Base-by-base conservation (phyloP, 495 filamentous ascomycete genomes). In the Parathielavia appendiculata region DNA sequence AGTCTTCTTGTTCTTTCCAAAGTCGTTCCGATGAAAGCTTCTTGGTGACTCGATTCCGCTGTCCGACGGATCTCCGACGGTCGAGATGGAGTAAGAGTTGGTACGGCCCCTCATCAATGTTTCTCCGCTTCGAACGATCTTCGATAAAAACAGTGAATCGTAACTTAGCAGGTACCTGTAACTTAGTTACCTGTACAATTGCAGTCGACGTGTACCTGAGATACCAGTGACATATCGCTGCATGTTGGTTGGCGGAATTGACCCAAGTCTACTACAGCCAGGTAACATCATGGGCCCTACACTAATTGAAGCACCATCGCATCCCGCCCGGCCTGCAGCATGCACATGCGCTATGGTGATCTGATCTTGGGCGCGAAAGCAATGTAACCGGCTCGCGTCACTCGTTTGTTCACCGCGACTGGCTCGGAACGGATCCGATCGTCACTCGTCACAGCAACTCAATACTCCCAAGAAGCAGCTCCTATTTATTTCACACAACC, bases 311-410 rank as follows among this genome's bases (percentile, higher is more conserved):
- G 23, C 52, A 46, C 39, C 40, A 34, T 44, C 51, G 30, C 19
- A 9, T 23, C n/a, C n/a, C n/a, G 20, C 14, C 30, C 30, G 40
- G 26, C 41, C 53, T 56, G 53, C 53, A 51, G 45, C 22, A n/a
- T 39, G 49, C 49, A 39, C 17, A 51, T 39, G 49, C 34, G 14
- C 49, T 7, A 4, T 23, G 34, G 22, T 39, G 34, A 23, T 51
- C 7, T 51, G 49, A 54, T 54, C 20, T 6, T 7, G 26, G 26
- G 26, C 26, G 26, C 26, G 26, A 30, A 30, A 14, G 8, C 20
- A 41, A 54, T 39, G 20, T 41, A 30, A 30, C 26, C 36, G 36
- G 38, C 7, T 17, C 23, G 26, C 16, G 17, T 54, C 10, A 55
- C 35, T 40, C 52, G 32, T 5, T 54, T 10, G 30, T 30, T 16